These are phyloP conservation scores for Xylariales sp. DNA, from an alignment of 2,329 filamentous ascomycete species.

Conservation along the genomic window DNA sequence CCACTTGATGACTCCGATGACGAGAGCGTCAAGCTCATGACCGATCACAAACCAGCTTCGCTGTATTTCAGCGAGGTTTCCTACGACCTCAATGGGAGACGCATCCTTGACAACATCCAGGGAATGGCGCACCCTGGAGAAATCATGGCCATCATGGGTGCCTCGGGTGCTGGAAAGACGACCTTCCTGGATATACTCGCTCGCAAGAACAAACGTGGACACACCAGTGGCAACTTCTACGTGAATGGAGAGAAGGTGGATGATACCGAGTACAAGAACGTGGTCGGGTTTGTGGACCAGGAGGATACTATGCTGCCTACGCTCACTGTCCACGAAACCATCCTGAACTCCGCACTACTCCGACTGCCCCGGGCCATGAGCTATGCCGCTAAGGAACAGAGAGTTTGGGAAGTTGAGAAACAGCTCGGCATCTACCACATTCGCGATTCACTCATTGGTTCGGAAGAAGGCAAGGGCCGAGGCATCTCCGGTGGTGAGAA, in stretches of 20 bases:
- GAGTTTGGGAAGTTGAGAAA: slow-evolving; percentile 88
- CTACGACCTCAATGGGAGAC: slow-evolving; percentile 82
- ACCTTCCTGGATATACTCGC: slow-evolving; percentile 95
- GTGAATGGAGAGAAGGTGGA: slow-evolving; percentile 89
- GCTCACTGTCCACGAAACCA: slow-evolving; percentile 95
- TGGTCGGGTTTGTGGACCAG: slow-evolving; percentile 96
- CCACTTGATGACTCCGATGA: slow-evolving; percentile 86
- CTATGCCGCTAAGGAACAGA: slow-evolving; percentile 79
- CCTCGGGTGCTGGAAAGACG: slow-evolving; percentile 95
- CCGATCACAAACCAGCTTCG: slow-evolving; percentile 85
- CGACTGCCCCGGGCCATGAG: slow-evolving; percentile 93
- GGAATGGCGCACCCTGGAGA: slow-evolving; percentile 94
- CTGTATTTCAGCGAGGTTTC: slow-evolving; percentile 84
- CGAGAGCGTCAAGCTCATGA: slow-evolving; percentile 79
- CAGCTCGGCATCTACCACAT: slow-evolving; percentile 95
- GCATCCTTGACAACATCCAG: slow-evolving; percentile 74
- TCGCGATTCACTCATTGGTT: slow-evolving; percentile 90
- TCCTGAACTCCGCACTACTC: slow-evolving; percentile 86
- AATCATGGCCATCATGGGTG: slow-evolving; percentile 95
- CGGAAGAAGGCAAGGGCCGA: slow-evolving; percentile 87
- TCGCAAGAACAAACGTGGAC: slow-evolving; percentile 91
- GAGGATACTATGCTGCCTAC: slow-evolving; percentile 97
- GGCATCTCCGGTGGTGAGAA: slow-evolving; percentile 98
- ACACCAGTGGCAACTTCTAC: slow-evolving; percentile 74
- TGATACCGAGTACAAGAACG: slow-evolving; percentile 81